These are phyloP conservation scores for Pythium apleroticum DNA, from an alignment of 352 stramenopile species.

Conservation along the genomic window DNA sequence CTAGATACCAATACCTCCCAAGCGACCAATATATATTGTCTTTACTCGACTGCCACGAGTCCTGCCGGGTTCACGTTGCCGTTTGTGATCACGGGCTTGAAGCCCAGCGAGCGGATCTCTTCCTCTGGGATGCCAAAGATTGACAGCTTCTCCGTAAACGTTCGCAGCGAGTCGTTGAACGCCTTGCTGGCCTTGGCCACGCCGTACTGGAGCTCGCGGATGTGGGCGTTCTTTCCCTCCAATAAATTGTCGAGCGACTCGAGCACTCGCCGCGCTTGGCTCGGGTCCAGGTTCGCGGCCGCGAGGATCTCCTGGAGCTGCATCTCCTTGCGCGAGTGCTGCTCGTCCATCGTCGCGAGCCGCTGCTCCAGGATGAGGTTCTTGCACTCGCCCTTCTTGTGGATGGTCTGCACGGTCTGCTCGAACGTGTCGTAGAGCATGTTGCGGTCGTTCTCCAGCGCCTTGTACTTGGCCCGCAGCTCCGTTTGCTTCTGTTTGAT, in stretches of 20 bases:
- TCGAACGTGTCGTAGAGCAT: slow-evolving; percentile 92
- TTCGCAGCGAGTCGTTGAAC: slow-evolving; percentile 78
- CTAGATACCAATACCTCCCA: slow-evolving; percentile 31
- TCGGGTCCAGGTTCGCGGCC: slow-evolving; percentile 69
- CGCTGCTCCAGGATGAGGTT: slow-evolving; percentile 89
- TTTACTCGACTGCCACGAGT: slow-evolving; percentile 63
- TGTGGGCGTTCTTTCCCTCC: slow-evolving; percentile 55
- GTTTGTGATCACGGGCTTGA: slow-evolving; percentile 55
- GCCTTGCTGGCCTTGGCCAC: slow-evolving; percentile 75
- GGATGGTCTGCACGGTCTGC: slow-evolving; percentile 83
- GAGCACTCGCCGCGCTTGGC: slow-evolving; percentile 65
- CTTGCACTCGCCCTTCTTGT: slow-evolving; percentile 91
- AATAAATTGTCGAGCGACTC: slow-evolving; percentile 67
- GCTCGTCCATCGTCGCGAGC: slow-evolving; percentile 66
- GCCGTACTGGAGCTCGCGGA: slow-evolving; percentile 60
- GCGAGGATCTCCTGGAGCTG: slow-evolving; percentile 73
- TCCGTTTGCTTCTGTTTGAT: slow-evolving; percentile 64
- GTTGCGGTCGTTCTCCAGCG: slow-evolving; percentile 83
- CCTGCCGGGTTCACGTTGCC: slow-evolving; percentile 66
- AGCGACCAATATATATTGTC: slow-evolving; percentile 8
- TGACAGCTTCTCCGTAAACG: slow-evolving; percentile 64
- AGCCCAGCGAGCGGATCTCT: slow-evolving; percentile 62
- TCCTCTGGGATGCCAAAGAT: slow-evolving; percentile 75
- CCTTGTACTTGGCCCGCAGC: slow-evolving; percentile 72
- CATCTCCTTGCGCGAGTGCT: slow-evolving; percentile 72